Conservation (phyloP, 768 basidiomycete species). For the Collybia sp. region DNA sequence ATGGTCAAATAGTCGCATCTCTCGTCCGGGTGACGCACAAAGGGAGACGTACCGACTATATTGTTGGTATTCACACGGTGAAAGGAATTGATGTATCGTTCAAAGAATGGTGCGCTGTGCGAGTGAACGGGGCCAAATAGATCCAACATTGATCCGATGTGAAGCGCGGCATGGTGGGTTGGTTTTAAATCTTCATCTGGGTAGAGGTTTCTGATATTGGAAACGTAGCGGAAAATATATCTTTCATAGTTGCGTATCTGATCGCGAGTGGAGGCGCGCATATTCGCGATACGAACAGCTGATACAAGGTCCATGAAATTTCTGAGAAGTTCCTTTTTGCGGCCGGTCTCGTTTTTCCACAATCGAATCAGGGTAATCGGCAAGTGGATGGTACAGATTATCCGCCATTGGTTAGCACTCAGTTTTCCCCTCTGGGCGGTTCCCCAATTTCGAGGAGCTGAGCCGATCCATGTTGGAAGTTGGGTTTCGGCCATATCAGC, state of each 20-base stretch:
- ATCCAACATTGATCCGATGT: conserved; percentile 13
- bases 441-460: conserved; percentile 25
- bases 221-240: conserved; percentile 16
- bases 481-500: conserved; percentile 21
- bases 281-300: conserved; percentile 15
- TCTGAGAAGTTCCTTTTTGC: conserved; percentile 14
- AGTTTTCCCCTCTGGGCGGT: conserved; percentile 23
- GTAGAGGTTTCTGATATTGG: conserved; percentile 12
- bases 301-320: conserved; percentile 24
- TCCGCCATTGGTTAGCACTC: conserved; percentile 22
- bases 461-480: conserved; percentile 24
- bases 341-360: conserved; percentile 10
- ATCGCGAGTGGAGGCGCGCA: conserved; percentile 10
- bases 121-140: conserved; percentile 20
- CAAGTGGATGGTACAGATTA: conserved; percentile 23
- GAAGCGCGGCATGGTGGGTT: conserved; percentile 24
- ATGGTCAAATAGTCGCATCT: conserved; percentile 10
- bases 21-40: conserved; percentile 15
- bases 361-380: conserved; percentile 26
- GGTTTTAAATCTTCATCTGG: conserved; percentile 18
- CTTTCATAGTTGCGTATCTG: conserved; percentile 16
- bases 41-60: conserved; percentile 5
- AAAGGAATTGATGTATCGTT: conserved; percentile 15
- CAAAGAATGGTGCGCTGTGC: conserved; percentile 9
- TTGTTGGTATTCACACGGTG: conserved; percentile 22